Evolutionary conservation across 805 yeast species (phyloP).

Genomic region (Sugiyamaella floridensis): DNA sequence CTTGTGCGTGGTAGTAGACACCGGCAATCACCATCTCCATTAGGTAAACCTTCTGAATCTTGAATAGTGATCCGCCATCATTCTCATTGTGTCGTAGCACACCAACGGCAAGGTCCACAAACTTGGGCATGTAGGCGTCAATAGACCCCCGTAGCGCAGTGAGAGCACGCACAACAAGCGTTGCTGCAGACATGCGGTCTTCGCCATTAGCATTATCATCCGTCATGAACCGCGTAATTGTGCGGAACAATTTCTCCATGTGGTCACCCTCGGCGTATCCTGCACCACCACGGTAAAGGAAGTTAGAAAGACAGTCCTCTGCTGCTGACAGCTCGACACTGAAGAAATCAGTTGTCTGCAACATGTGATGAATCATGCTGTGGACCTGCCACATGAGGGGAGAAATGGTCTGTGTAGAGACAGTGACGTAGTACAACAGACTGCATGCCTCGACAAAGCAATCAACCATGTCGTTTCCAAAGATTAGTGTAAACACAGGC

Average conservation of each 20-base stretch:
- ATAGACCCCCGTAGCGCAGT: conserved; percentile 49
- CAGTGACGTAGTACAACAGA: conserved; percentile 61
- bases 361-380: conserved; percentile 38
- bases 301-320: conserved; percentile 54
- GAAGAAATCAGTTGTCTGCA: conserved; percentile 44
- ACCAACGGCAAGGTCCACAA: conserved; percentile 41
- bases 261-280: conserved; percentile 43
- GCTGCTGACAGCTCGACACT: conserved; percentile 70
- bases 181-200: conserved; percentile 55
- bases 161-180: conserved; percentile 57
- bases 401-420: conserved; percentile 52
- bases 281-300: conserved; percentile 52
- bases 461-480: conserved; percentile 60
- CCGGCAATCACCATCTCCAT: conserved; percentile 59
- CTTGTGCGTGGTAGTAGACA: conserved; percentile 51
- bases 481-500: conserved; percentile 63
- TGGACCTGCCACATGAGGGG: conserved; percentile 73
- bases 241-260: conserved; percentile 42
- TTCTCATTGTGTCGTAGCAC: conserved; percentile 29
- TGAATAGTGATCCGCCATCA: conserved; percentile 30
- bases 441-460: conserved; percentile 74
- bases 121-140: conserved; percentile 38
- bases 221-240: conserved; percentile 36
- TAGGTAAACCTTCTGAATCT: conserved; percentile 41
- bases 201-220: conserved; percentile 37